Conservation (phyloP, 345 rosid species). For the Bretschneidera sinensis region DNA sequence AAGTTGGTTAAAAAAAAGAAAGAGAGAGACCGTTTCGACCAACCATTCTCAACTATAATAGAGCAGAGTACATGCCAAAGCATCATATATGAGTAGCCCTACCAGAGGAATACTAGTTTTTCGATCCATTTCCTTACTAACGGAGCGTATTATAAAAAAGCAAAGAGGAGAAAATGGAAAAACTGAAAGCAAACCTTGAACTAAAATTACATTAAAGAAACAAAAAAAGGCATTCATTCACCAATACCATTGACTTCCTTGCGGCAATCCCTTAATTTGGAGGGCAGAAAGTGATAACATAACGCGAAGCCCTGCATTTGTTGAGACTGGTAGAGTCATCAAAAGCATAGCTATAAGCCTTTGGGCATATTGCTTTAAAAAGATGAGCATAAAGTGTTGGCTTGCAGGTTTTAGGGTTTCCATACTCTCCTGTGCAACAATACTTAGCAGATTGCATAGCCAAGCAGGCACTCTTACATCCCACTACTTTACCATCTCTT, state of each 20-base stretch:
- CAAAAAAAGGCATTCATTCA: background rate
- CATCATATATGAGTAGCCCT: too few species aligned
- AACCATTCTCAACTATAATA: too few species aligned
- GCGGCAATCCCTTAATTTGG: conserved; percentile 35
- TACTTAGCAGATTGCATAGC: conserved; percentile 89
- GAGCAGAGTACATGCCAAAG: too few species aligned
- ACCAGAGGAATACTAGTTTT: too few species aligned
- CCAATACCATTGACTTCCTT: background rate
- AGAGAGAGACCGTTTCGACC: too few species aligned
- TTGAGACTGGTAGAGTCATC: conserved; percentile 88
- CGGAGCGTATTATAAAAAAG: too few species aligned
- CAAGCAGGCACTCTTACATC: conserved; percentile 91
- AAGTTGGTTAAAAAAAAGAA: too few species aligned
- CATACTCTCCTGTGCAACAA: conserved; percentile 80
- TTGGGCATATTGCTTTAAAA: conserved; percentile 90
- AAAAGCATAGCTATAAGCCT: conserved; percentile 89
- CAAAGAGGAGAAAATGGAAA: too few species aligned
- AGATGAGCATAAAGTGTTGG: conserved; percentile 77
- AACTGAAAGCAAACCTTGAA: background rate
- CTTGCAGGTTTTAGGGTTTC: conserved; percentile 68
- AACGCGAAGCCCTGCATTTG: conserved; percentile 82
- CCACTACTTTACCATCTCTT: conserved; percentile 58
- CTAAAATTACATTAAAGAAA: background rate
- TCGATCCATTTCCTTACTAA: too few species aligned
- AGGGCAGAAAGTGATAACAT: conserved; percentile 91